Conservation (phyloP, 441 rosid genomes). For the Geranium incanum region DNA sequence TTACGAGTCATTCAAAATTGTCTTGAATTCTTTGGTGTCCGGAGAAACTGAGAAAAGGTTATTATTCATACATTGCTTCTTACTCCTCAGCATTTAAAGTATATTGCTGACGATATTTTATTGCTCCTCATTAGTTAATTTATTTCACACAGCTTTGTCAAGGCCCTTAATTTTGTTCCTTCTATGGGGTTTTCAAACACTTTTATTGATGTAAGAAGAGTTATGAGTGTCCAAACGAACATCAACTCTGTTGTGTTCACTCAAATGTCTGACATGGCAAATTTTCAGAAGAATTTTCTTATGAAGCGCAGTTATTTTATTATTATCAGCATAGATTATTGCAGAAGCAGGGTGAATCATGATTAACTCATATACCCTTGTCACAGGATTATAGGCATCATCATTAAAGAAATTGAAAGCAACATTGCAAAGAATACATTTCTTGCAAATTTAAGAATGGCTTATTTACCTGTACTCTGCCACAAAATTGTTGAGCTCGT, state of each 20-base stretch:
- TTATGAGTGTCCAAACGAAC: background rate
- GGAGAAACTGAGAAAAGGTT: constrained; percentile 96
- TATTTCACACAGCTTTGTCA: background rate
- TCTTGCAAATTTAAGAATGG: constrained; percentile 86
- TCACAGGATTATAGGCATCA: constrained; percentile 64
- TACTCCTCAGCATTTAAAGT: background rate
- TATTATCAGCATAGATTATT: background rate
- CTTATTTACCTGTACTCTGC: constrained; percentile 64
- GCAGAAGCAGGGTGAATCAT: background rate
- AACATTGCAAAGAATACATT: constrained; percentile 74
- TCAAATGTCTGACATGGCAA: background rate
- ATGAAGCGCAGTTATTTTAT: background rate
- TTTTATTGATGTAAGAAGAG: no score
- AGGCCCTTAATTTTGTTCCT: no score
- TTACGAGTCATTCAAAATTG: constrained; percentile 84
- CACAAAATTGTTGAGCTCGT: constrained; percentile 83
- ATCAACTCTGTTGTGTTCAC: background rate
- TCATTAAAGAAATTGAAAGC: constrained; percentile 31
- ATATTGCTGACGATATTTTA: constrained; percentile 7
- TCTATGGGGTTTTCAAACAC: background rate
- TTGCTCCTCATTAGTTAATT: background rate
- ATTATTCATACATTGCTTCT: background rate
- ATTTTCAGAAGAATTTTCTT: background rate
- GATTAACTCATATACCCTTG: constrained; percentile 16
- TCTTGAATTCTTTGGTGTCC: constrained; percentile 63